Evolutionary conservation across 805 yeast species (phyloP).

Genomic region (Metschnikowia arizonensis): DNA sequence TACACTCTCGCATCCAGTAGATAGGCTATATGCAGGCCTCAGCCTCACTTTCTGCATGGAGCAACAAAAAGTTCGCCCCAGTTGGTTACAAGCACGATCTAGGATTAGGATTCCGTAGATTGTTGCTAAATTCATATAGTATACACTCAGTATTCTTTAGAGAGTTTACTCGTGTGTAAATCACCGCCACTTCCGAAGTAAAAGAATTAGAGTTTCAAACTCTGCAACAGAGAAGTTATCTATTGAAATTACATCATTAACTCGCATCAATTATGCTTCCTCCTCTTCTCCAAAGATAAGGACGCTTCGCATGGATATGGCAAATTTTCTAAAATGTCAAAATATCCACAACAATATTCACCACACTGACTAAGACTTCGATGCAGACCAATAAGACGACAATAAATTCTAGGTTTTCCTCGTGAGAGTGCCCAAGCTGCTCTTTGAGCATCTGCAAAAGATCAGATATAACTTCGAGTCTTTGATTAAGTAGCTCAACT

Average conservation of each 20-base stretch:
- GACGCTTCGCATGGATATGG: neutral
- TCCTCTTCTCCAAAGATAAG: neutral
- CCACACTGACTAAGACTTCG: slow-evolving; percentile 82
- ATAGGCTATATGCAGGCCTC: neutral
- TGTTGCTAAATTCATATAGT: neutral
- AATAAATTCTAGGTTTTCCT: slow-evolving; percentile 85
- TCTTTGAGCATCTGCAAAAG: slow-evolving; percentile 93
- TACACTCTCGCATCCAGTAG: neutral
- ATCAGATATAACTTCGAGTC: slow-evolving; percentile 91
- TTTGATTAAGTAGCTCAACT: slow-evolving; percentile 82
- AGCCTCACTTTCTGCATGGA: slow-evolving; percentile 4
- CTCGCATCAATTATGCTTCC: neutral
- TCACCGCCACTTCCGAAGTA: neutral
- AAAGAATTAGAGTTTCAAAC: neutral
- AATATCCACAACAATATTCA: slow-evolving; percentile 69
- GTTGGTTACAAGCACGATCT: slow-evolving; percentile 1
- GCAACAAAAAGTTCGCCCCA: slow-evolving; percentile 6
- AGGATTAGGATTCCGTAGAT: neutral
- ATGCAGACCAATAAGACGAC: slow-evolving; percentile 89
- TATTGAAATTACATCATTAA: neutral
- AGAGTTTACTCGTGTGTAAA: neutral
- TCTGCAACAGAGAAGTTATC: too few relatives aligned
- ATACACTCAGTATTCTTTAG: neutral
- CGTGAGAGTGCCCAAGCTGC: slow-evolving; percentile 90
- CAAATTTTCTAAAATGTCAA: slow-evolving; percentile 23